These are phyloP conservation scores for Tuber umbilicatum DNA, from an alignment of 495 filamentous ascomycete species.

Conservation along the genomic window DNA sequence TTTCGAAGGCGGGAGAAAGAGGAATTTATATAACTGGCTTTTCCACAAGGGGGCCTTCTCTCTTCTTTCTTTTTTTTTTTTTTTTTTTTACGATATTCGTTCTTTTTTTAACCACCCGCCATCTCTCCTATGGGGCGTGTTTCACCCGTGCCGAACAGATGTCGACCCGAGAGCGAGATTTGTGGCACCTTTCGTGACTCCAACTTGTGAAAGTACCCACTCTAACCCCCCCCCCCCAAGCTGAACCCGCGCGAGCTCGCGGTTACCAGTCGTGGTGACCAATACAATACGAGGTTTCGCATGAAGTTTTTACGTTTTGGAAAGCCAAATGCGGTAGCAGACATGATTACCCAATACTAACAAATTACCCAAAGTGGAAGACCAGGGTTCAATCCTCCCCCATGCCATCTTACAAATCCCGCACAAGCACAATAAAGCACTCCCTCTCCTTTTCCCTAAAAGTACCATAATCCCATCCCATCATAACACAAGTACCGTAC, in stretches of 20 bases:
- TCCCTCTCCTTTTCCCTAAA: neutral
- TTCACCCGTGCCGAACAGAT: neutral
- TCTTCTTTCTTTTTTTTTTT: neutral
- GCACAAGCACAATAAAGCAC: no score
- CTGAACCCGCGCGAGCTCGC: no score
- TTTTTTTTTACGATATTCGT: no score
- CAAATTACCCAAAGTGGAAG: neutral
- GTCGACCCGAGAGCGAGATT: neutral
- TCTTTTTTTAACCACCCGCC: neutral
- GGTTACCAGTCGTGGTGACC: neutral
- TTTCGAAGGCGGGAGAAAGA: neutral
- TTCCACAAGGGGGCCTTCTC: neutral
- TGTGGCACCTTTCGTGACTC: neutral
- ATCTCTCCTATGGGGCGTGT: neutral
- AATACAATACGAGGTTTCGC: neutral
- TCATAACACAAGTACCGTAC: no score
- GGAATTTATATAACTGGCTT: constrained; percentile 7
- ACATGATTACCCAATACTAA: neutral
- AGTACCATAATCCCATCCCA: no score
- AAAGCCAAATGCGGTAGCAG: neutral
- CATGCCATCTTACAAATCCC: neutral
- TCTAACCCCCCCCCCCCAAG: neutral
- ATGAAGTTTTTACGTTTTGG: neutral
- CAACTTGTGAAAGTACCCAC: neutral
- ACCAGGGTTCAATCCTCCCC: neutral